Conservation (phyloP, 257 asterid species). For the Primulina eburnea region DNA sequence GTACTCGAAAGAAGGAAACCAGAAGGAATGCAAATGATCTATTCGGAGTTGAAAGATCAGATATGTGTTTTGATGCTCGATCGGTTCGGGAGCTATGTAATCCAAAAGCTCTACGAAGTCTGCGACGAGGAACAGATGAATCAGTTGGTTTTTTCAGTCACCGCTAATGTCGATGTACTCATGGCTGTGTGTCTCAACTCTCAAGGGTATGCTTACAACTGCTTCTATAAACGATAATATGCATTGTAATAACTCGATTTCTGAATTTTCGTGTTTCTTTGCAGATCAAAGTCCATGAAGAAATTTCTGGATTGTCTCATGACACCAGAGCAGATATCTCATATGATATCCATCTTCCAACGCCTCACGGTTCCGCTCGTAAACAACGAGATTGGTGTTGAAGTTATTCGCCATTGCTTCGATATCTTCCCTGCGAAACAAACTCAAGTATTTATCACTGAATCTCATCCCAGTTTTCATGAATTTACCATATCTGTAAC, state of each 20-base stretch:
- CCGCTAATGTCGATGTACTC: conserved; percentile 33
- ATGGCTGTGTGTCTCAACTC: conserved; percentile 28
- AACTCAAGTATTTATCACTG: conserved; percentile 25
- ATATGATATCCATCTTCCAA: conserved; percentile 16
- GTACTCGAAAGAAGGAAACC: conserved; percentile 36
- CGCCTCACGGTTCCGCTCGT: conserved; percentile 26
- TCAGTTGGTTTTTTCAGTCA: conserved; percentile 31
- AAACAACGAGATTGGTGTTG: conserved; percentile 30
- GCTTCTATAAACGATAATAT: background rate
- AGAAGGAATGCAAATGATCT: conserved; percentile 33
- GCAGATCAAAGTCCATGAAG: conserved; percentile 39
- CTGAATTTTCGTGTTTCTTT: background rate
- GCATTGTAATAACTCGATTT: background rate
- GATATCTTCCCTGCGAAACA: background rate
- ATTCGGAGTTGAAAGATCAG: background rate
- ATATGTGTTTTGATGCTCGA: conserved; percentile 40
- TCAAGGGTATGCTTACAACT: conserved; percentile 35
- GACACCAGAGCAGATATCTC: conserved; percentile 21
- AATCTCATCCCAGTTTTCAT: background rate
- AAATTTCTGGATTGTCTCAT: conserved; percentile 24
- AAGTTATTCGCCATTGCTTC: conserved; percentile 32
- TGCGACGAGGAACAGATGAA: conserved; percentile 43
- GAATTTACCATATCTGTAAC: background rate
- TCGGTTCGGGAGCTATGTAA: conserved; percentile 40
- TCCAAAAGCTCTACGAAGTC: conserved; percentile 40